Percentiles rank a stretch among this genome's conserved stretches.
These are phyloP conservation scores for Aspergillus arachidicola DNA, from an alignment of 2,329 filamentous ascomycete genomes.

Conservation along the genomic window DNA sequence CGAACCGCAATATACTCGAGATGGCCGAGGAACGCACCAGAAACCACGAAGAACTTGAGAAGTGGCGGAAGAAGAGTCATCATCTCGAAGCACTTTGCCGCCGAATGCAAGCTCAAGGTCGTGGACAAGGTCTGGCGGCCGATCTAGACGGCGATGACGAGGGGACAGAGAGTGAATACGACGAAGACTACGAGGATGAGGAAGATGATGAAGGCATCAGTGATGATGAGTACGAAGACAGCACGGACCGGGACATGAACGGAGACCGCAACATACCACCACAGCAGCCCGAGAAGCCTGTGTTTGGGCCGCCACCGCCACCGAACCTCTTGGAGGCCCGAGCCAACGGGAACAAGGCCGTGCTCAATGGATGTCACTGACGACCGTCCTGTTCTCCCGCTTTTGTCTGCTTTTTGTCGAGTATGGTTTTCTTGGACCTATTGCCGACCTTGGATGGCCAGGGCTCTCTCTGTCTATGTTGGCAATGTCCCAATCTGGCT, in stretches of 20 bases:
- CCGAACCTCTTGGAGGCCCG: constrained; percentile 52
- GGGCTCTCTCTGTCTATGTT: constrained; percentile 3
- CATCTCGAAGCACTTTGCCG: constrained; percentile 94
- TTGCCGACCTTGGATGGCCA: constrained; percentile 4
- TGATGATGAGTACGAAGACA: constrained; percentile 56
- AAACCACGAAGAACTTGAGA: constrained; percentile 74
- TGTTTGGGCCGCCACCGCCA: constrained; percentile 54
- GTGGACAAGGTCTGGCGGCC: constrained; percentile 68
- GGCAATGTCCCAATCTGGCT: constrained; percentile 5
- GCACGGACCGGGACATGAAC: constrained; percentile 27
- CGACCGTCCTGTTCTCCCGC: background rate
- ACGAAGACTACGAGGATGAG: constrained; percentile 65
- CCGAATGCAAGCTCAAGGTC: constrained; percentile 92
- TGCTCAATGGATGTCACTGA: constrained; percentile 47
- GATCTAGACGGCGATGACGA: constrained; percentile 57
- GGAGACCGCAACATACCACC: constrained; percentile 30
- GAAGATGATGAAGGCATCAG: constrained; percentile 65
- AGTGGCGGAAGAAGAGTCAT: constrained; percentile 80
- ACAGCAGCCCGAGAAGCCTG: constrained; percentile 42
- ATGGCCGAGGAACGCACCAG: constrained; percentile 93
- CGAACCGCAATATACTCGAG: constrained; percentile 90
- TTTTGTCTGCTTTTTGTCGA: constrained; percentile 3
- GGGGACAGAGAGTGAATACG: constrained; percentile 51
- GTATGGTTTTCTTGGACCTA: constrained; percentile 9
- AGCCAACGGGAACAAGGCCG: constrained; percentile 46